Conservation (phyloP, 805 yeast genomes). For the Metschnikowia lochheadii region DNA sequence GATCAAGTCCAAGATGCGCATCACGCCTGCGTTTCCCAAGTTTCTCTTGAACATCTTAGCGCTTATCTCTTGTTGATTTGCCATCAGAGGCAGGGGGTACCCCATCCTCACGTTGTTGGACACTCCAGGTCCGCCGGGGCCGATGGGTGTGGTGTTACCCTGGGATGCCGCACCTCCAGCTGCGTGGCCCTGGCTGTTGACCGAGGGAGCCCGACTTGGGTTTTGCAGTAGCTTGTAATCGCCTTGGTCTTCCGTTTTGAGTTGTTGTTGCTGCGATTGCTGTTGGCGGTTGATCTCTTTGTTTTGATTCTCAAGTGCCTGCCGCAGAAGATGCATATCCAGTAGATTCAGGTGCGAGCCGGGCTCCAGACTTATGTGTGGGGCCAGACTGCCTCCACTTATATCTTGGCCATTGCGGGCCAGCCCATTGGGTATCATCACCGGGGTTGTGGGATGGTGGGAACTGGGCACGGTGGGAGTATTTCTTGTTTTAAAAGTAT, state of each 20-base stretch:
- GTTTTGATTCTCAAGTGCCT: slow-evolving; percentile 1
- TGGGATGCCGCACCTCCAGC: neutral
- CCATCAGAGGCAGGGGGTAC: neutral
- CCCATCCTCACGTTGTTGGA: slow-evolving; percentile 1
- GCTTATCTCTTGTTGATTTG: slow-evolving; percentile 15
- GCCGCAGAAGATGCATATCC: slow-evolving; percentile 1
- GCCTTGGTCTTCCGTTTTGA: slow-evolving; percentile 5
- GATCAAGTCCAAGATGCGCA: slow-evolving; percentile 36
- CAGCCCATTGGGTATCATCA: neutral
- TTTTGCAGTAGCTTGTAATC: neutral
- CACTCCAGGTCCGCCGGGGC: neutral
- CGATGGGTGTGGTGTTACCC: neutral
- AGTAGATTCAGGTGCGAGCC: neutral
- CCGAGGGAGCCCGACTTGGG: neutral
- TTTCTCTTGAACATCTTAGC: slow-evolving; percentile 35
- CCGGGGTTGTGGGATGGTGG: slow-evolving; percentile 11
- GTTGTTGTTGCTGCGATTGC: neutral
- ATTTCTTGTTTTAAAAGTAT: neutral
- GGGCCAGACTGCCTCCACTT: neutral
- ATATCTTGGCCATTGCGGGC: neutral
- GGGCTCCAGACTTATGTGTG: neutral
- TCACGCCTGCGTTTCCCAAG: slow-evolving; percentile 40
- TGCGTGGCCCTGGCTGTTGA: neutral
- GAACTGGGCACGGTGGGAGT: slow-evolving; percentile 5
- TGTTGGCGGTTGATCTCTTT: slow-evolving; percentile 4